These are phyloP conservation scores for Candida jianshihensis DNA, from an alignment of 805 yeast genomes.

Conservation along the genomic window DNA sequence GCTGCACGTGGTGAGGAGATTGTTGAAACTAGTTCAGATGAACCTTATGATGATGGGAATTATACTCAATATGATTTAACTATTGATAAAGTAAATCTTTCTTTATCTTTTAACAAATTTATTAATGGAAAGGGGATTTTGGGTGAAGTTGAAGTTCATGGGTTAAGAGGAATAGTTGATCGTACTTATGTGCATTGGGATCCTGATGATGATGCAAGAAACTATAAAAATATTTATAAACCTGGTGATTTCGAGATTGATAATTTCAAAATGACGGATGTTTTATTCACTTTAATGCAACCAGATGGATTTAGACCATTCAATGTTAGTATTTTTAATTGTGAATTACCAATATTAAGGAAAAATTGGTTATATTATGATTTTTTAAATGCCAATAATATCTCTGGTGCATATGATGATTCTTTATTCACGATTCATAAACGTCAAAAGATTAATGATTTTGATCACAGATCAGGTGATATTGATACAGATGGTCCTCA, in stretches of 20 bases:
- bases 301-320: conserved; percentile 80
- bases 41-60: conserved; percentile 74
- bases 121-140: conserved; percentile 83
- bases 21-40: conserved; percentile 20
- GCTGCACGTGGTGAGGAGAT: conserved; percentile 9
- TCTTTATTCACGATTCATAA: conserved; percentile 89
- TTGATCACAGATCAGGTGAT: conserved; percentile 17
- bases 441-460: conserved; percentile 52
- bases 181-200: conserved; percentile 83
- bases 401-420: conserved; percentile 90
- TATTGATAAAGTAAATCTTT: conserved; percentile 75
- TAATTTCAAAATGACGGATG: conserved; percentile 76
- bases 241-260: conserved; percentile 95
- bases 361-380: conserved; percentile 94
- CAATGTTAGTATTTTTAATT: conserved; percentile 79
- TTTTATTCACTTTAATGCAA: conserved; percentile 72
- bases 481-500: conserved; percentile 22
- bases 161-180: conserved; percentile 89
- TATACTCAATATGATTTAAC: conserved; percentile 93
- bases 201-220: conserved; percentile 74
- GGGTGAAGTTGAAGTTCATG: conserved; percentile 71
- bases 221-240: conserved; percentile 61
- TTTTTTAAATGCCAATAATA: conserved; percentile 70
- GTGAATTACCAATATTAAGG: conserved; percentile 72
- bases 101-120: conserved; percentile 82